Conservation (phyloP, 257 asterid species). For the Nyctanthes arbortristis region DNA sequence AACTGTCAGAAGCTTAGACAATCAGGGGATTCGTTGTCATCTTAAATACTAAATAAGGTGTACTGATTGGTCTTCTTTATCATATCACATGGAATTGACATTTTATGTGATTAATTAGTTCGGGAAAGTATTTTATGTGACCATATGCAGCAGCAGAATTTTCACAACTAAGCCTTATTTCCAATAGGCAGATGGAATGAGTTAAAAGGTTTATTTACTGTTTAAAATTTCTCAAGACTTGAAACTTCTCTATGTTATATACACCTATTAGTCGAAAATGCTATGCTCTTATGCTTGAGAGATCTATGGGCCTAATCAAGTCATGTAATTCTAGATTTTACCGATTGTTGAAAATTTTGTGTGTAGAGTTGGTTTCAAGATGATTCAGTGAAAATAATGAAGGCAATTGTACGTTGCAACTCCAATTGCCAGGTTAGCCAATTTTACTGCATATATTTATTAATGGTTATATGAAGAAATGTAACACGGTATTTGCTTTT, state of each 20-base stretch:
- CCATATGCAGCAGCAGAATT: background rate
- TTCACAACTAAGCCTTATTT: background rate
- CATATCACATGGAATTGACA: background rate
- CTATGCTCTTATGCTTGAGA: conserved; percentile 6
- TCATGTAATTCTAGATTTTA: background rate
- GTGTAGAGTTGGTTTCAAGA: conserved; percentile 82
- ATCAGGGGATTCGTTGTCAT: background rate
- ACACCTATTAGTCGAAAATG: conserved; percentile 1
- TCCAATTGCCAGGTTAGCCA: conserved; percentile 74
- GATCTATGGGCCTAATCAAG: background rate
- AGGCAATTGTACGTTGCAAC: conserved; percentile 46
- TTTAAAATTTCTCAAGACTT: background rate
- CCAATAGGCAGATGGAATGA: background rate
- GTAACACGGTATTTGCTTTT: background rate
- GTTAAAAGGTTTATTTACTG: background rate
- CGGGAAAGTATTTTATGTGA: background rate
- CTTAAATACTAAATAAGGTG: no score
- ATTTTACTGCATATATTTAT: background rate
- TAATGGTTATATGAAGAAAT: conserved; percentile 13
- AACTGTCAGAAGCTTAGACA: background rate
- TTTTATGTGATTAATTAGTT: background rate
- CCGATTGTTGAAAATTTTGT: conserved; percentile 13
- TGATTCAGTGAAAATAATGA: conserved; percentile 74
- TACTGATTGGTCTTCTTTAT: background rate
- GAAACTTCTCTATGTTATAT: background rate